Evolutionary conservation across 176 grass and related monocot species (phyloP).

Genomic region (Zizania latifolia): DNA sequence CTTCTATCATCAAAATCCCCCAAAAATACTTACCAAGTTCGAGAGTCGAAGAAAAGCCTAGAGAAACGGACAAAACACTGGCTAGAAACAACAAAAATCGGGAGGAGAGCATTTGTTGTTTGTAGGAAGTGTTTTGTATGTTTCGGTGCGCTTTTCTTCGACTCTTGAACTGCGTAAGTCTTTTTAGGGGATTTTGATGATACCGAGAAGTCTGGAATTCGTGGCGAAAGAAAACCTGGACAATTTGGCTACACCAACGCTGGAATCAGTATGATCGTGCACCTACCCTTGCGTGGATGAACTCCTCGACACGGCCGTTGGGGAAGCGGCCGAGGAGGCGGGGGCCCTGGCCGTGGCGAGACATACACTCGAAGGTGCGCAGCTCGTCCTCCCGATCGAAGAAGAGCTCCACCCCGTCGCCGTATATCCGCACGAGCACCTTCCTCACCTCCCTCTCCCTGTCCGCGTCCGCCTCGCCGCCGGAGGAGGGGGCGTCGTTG

Average conservation of each 20-base stretch:
- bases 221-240: not conserved
- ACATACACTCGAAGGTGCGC: slow-evolving; percentile 95
- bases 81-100: not conserved
- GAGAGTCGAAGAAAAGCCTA: not conserved
- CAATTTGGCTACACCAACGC: not conserved
- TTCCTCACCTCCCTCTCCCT: slow-evolving; percentile 55
- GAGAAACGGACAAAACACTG: not conserved
- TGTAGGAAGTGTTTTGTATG: too few species aligned
- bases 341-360: slow-evolving; percentile 85
- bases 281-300: slow-evolving; percentile 91
- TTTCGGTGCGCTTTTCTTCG: too few species aligned
- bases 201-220: too few species aligned
- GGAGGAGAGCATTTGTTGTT: too few species aligned
- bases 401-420: slow-evolving; percentile 86
- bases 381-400: slow-evolving; percentile 91
- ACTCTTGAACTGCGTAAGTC: too few species aligned
- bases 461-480: not conserved
- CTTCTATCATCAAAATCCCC: not conserved
- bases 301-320: slow-evolving; percentile 97
- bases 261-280: not conserved
- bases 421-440: slow-evolving; percentile 84
- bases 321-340: slow-evolving; percentile 77
- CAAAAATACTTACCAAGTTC: not conserved
- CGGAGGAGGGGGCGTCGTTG: not conserved
- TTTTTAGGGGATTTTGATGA: too few species aligned